Conservation (phyloP, 164 flowering plant genomes). For the Berberis thunbergii region DNA sequence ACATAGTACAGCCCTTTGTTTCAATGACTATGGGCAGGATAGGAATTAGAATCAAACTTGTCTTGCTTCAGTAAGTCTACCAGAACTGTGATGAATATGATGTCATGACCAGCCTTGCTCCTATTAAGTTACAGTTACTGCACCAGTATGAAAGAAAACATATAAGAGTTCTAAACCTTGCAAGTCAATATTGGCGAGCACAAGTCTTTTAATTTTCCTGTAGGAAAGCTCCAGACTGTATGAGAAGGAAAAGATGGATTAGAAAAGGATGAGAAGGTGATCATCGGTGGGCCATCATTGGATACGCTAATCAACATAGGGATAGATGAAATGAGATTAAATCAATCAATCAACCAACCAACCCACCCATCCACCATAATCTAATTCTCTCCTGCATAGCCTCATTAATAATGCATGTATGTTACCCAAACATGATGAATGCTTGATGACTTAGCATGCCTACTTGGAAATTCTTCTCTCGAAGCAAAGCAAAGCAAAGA, state of each 20-base stretch:
- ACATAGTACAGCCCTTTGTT: too few relatives aligned
- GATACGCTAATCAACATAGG: constrained; percentile 1
- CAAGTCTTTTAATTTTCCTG: too few relatives aligned
- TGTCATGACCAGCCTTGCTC: too few relatives aligned
- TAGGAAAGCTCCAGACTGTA: too few relatives aligned
- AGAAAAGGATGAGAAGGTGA: constrained; percentile 2
- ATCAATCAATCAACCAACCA: constrained; percentile 6
- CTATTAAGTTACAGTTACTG: too few relatives aligned
- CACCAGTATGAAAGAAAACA: too few relatives aligned
- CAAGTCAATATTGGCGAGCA: too few relatives aligned
- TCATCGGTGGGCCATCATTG: constrained; percentile 5
- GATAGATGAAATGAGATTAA: constrained; percentile 6
- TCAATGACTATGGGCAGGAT: too few relatives aligned
- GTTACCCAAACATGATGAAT: constrained; percentile 2
- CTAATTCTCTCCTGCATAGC: constrained; percentile 1
- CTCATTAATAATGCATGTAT: constrained; percentile 4
- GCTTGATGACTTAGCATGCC: constrained; percentile 12
- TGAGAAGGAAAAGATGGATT: not conserved
- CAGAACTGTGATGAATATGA: too few relatives aligned
- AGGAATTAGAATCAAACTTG: too few relatives aligned
- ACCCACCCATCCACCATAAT: constrained; percentile 8
- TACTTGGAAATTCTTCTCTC: constrained; percentile 5
- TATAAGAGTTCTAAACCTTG: too few relatives aligned
- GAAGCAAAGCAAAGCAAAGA: constrained; percentile 5
- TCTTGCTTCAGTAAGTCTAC: too few relatives aligned